Evolutionary conservation across 2,329 filamentous ascomycete genomes (phyloP).

Genomic region (Hyphodiscus sp.): DNA sequence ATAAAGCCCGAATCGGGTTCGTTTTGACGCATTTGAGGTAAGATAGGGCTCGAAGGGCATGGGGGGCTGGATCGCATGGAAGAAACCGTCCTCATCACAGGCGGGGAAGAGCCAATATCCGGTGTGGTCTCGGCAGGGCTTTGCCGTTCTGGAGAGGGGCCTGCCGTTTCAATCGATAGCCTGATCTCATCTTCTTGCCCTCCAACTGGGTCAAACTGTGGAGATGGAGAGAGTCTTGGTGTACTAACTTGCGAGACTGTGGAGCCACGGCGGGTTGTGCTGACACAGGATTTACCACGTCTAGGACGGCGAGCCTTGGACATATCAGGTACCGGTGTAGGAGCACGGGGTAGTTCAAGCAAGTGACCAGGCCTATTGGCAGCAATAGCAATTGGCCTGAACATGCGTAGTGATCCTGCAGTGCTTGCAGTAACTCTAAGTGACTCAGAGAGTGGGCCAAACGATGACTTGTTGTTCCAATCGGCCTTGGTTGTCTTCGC

Average conservation of each 20-base stretch:
- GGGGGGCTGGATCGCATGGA: constrained; percentile 75
- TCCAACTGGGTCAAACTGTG: constrained; percentile 26
- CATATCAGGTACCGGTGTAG: constrained; percentile 61
- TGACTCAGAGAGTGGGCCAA: constrained; percentile 70
- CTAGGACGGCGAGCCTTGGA: constrained; percentile 32
- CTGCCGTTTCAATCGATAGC: constrained; percentile 37
- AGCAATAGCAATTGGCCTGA: constrained; percentile 61
- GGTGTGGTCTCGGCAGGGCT: constrained; percentile 62
- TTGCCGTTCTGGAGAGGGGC: constrained; percentile 42
- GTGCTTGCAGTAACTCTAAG: constrained; percentile 87
- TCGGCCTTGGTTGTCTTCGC: constrained; percentile 70
- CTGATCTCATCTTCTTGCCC: constrained; percentile 28
- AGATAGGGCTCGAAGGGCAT: constrained; percentile 55
- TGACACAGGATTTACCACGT: constrained; percentile 32
- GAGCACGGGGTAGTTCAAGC: constrained; percentile 68
- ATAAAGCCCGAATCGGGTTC: constrained; percentile 72
- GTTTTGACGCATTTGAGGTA: constrained; percentile 47
- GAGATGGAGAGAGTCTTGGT: constrained; percentile 34
- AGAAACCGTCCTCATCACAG: constrained; percentile 61
- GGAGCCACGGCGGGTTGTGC: constrained; percentile 55
- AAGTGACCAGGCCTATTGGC: constrained; percentile 47
- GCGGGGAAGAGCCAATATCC: constrained; percentile 86
- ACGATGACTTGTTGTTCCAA: constrained; percentile 63
- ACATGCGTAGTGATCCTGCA: constrained; percentile 76
- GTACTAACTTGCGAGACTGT: constrained; percentile 39